These are phyloP conservation scores for Ophiocordyceps robertsii DNA, from an alignment of 2,329 filamentous ascomycete genomes.

Conservation along the genomic window DNA sequence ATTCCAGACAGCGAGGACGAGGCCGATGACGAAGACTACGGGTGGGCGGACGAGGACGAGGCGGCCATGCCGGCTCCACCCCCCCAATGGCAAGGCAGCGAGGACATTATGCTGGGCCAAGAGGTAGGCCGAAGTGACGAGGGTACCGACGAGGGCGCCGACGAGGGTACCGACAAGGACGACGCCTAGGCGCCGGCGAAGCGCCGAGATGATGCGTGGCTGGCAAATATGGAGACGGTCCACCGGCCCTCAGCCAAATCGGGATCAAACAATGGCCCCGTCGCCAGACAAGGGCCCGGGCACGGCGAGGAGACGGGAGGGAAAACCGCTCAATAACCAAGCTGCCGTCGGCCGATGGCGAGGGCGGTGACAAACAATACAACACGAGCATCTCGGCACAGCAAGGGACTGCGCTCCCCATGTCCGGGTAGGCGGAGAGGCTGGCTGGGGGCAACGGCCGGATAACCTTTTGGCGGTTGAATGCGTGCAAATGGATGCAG, in stretches of 20 bases:
- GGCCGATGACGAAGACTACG: constrained; percentile 56
- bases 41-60: constrained; percentile 57
- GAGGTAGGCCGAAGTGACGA: constrained; percentile 27
- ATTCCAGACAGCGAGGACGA: constrained; percentile 50
- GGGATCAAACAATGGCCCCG: constrained; percentile 1
- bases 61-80: constrained; percentile 44
- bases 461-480: too few relatives aligned
- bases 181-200: constrained; percentile 15
- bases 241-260: constrained; percentile 1
- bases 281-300: too few relatives aligned
- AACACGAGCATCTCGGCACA: too few relatives aligned
- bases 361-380: too few relatives aligned
- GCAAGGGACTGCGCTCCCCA: too few relatives aligned
- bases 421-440: too few relatives aligned
- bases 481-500: too few relatives aligned
- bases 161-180: constrained; percentile 6
- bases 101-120: constrained; percentile 44
- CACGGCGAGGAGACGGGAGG: too few relatives aligned
- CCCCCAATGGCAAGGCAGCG: constrained; percentile 56
- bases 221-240: constrained; percentile 3
- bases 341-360: too few relatives aligned
- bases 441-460: too few relatives aligned
- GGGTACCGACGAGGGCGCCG: constrained; percentile 13
- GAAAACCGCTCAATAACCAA: too few relatives aligned
- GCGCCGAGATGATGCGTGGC: constrained; percentile 11